phyloP scores from a whole-genome alignment of 2,329 filamentous ascomycete genomes.

The Escovopsis sp. region DNA sequence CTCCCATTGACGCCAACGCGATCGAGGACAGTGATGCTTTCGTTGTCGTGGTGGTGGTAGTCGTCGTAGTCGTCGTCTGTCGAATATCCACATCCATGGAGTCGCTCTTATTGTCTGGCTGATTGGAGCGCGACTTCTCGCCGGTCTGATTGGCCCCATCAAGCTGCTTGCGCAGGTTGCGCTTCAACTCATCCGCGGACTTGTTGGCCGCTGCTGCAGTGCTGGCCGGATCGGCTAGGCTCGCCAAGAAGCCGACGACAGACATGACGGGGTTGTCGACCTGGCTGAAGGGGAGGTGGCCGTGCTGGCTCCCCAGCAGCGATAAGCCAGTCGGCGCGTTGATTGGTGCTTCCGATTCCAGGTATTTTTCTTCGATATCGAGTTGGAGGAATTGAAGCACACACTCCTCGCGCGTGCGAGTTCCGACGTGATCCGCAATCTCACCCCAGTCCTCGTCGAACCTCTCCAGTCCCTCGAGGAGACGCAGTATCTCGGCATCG shows the following conservation, averaged over 20 bases:
- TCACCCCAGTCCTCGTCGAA: constrained; percentile 94
- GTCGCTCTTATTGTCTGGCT: constrained; percentile 33
- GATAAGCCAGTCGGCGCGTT: constrained; percentile 43
- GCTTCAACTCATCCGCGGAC: constrained; percentile 74
- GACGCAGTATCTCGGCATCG: constrained; percentile 73
- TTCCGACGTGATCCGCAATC: constrained; percentile 83
- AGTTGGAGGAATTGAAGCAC: constrained; percentile 92
- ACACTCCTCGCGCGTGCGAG: constrained; percentile 86
- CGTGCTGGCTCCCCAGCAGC: constrained; percentile 57
- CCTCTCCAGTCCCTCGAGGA: constrained; percentile 81
- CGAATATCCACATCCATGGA: constrained; percentile 50
- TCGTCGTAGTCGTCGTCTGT: constrained; percentile 37
- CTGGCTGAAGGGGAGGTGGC: constrained; percentile 78
- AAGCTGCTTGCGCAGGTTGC: constrained; percentile 62
- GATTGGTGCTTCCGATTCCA: constrained; percentile 54
- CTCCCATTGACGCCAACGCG: constrained; percentile 73
- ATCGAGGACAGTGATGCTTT: constrained; percentile 51
- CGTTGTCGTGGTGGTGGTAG: constrained; percentile 33
- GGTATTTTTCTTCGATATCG: constrained; percentile 94
- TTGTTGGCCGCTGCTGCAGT: constrained; percentile 83
- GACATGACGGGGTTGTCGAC: constrained; percentile 95
- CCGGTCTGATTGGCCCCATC: constrained; percentile 33
- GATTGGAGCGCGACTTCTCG: constrained; percentile 34
- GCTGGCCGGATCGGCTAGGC: constrained; percentile 76
- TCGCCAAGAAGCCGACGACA: constrained; percentile 85